Evolutionary conservation across 2,329 filamentous ascomycete genomes (phyloP).

Genomic region (Diaporthe helianthi): DNA sequence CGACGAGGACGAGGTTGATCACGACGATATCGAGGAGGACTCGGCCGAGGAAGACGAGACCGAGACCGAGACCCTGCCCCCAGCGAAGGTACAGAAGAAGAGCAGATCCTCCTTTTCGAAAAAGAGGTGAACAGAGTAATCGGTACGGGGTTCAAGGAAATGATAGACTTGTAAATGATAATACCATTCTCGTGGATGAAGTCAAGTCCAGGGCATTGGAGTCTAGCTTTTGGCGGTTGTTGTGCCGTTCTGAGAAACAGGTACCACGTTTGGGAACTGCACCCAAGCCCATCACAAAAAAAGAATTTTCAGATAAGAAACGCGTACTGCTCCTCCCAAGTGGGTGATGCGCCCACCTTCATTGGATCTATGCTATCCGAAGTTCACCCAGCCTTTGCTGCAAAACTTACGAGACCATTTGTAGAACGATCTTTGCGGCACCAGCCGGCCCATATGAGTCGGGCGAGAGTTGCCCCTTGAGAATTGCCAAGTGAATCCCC

Average conservation of each 20-base stretch:
- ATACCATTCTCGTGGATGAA: slow-evolving; percentile 18
- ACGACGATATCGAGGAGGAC: slow-evolving; percentile 45
- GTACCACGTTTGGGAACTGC: background rate
- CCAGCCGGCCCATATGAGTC: background rate
- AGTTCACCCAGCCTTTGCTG: background rate
- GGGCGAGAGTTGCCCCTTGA: background rate
- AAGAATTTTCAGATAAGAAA: background rate
- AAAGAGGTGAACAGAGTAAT: background rate
- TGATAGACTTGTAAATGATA: slow-evolving; percentile 27
- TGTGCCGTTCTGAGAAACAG: background rate
- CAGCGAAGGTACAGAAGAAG: slow-evolving; percentile 46
- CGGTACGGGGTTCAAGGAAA: background rate
- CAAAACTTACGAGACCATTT: background rate
- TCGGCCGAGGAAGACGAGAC: slow-evolving; percentile 44
- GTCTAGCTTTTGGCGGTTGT: background rate
- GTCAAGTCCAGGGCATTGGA: background rate
- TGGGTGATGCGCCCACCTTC: background rate
- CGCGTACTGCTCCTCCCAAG: background rate
- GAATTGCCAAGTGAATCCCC: background rate
- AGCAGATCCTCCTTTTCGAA: slow-evolving; percentile 40
- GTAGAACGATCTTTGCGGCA: background rate
- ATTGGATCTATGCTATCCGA: background rate
- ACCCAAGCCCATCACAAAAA: background rate
- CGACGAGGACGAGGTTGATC: slow-evolving; percentile 45
- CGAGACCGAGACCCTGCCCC: slow-evolving; percentile 42